Conservation (phyloP, 192 early-diverging fungal species). For the Coemansia sp. region DNA sequence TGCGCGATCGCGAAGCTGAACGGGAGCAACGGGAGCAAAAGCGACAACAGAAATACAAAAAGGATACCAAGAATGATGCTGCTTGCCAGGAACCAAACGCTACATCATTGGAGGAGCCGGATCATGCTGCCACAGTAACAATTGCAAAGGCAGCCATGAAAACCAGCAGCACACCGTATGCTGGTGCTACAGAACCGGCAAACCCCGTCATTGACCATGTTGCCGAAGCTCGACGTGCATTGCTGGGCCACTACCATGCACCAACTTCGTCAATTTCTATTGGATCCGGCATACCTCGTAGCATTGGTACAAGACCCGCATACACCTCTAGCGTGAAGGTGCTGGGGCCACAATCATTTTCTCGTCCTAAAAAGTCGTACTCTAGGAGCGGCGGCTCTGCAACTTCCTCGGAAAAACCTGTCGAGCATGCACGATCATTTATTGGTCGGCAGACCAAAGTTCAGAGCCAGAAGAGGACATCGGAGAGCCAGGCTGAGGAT, state of each 20-base stretch:
- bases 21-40: constrained; percentile 31
- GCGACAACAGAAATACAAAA: neutral
- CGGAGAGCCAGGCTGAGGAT: neutral
- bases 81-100: neutral
- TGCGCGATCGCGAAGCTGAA: constrained; percentile 55
- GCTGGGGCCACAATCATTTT: constrained; percentile 37
- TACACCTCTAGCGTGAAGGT: constrained; percentile 47
- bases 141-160: constrained; percentile 5
- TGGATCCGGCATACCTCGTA: constrained; percentile 42
- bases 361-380: constrained; percentile 23
- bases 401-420: neutral
- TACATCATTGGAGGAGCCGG: neutral
- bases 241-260: constrained; percentile 43
- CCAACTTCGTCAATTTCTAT: constrained; percentile 30
- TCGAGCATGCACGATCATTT: neutral
- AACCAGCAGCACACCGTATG: neutral
- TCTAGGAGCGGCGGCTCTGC: neutral
- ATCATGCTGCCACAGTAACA: constrained; percentile 4
- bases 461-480: neutral
- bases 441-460: neutral
- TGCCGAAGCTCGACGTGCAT: constrained; percentile 42
- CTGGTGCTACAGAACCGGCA: neutral
- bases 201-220: constrained; percentile 22
- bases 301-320: constrained; percentile 1
- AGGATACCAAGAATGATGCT: neutral